Evolutionary conservation across 352 stramenopile genomes (phyloP), one percentile per base, ranked within the genome.

Genomic region (Globisporangium middletonii): DNA sequence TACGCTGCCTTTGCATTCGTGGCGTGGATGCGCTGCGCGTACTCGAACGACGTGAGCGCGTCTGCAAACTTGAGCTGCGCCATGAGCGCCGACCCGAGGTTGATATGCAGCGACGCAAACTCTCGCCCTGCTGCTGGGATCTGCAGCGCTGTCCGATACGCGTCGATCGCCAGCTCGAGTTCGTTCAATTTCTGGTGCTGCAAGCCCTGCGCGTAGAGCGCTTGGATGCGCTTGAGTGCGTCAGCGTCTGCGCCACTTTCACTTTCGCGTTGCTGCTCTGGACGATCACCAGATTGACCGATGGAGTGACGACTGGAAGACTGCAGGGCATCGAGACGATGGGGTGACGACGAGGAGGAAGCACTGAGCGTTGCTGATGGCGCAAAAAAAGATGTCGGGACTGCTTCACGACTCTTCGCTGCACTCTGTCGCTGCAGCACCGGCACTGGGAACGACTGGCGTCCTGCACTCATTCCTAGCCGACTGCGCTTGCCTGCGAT

Each of bases 51-150:
- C 12, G 50, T 58, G 0, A 86, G 57, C 12, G 81, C 81, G 6
- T 77, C 63, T 0, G 48, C 53, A 47, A 68, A 64, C 18, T 72
- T 65, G 23, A 65, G 62, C 55, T 83, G 68, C 7, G 60, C 52
- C 63, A 88, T 75, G 16, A 69, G 60, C 1, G 77, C 81, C 19
- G 74, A 86, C 19, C 77, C 77, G n/a, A 84, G 60, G 59, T 89
- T 92, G 51, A 92, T 69, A 42, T 86, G 70, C 46, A 89, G 51
- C 6, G 81, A 88, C 26, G 79, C 75, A 41, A 86, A 89, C 33
- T 76, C 63, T 3, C 69, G 75, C 4, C 61, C 65, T 6, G 35
- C 50, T 44, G 57, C 50, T 56, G 50, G 58, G 37, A 86, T 44
- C 4, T 41, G 56, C 38, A 89, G 68, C 23, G 73, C 79, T 41